Evolutionary conservation across 257 asterid genomes (phyloP), one percentile per base, ranked within the genome.

Genomic region (Leptodermis oblonga): DNA sequence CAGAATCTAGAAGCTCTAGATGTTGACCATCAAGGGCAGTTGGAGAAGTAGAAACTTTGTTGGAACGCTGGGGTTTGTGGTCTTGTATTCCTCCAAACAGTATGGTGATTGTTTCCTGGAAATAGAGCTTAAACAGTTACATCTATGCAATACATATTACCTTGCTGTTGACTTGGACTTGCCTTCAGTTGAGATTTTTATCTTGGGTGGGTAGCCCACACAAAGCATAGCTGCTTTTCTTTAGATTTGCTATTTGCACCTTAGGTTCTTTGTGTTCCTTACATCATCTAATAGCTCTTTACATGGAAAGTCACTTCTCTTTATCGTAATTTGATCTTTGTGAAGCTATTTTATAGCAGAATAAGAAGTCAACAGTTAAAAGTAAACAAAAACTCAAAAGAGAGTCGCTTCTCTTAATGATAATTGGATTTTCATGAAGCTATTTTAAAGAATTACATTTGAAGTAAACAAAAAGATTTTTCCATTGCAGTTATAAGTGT

Each of bases 281-380:
- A n/a, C 49, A 56, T 15, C 67, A 70, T 33, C 20, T 60, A 58
- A 42, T 70, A 10, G 13, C 51, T 7, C 17, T 68, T 2, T 1
- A 22, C 18, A 59, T 20, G 5, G 15, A 39, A 8, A 18, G 34
- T 49, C 45, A 54, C 34, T 26, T 63, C 30, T 63, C 15, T 59
- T 15, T 5, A 41, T 54, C 62, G 20, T 49, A 18, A 1, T 39
- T 15, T 26, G 26, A 33, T 33, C 49, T 28, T 43, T 12, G 30
- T 37, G 45, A 62, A 69, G 33, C 43, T 11, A 48, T 23, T 59
- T 53, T 58, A 23, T 49, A 39, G 62, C 62, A 20, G 36, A 59
- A 56, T 41, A 49, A 59, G 22, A 42, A 55, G 45, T 37, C 15
- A 46, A 15, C 39, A 23, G 30, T 49, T 49, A 15, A 5, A n/a